Percentiles rank a stretch among this genome's conserved stretches.
Evolutionary conservation across 805 yeast genomes (phyloP).

Genomic region (Pichia sporocuriosa): DNA sequence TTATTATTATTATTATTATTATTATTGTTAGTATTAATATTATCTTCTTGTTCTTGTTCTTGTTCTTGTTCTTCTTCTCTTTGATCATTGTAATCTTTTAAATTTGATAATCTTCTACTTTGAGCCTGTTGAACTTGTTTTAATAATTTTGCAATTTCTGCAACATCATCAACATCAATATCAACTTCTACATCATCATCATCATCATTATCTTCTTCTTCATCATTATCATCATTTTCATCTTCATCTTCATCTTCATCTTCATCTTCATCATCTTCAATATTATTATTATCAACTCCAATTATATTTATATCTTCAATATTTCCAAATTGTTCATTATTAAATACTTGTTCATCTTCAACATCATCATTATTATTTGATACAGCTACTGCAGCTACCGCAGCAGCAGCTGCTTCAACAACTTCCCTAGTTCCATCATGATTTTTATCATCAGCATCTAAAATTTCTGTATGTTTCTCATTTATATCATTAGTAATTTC

Average conservation of each 20-base stretch:
- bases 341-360: not conserved
- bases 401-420: slow-evolving; percentile 11
- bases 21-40: not conserved
- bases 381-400: slow-evolving; percentile 11
- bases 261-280: not conserved
- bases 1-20: not conserved
- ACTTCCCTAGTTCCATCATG: slow-evolving; percentile 2
- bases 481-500: not conserved
- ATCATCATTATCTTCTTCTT: slow-evolving; percentile 1
- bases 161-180: slow-evolving; percentile 12
- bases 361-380: not conserved
- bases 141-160: slow-evolving; percentile 14
- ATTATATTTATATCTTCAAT: not conserved
- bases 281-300: not conserved
- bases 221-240: slow-evolving; percentile 2
- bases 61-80: not conserved
- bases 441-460: not conserved
- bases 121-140: slow-evolving; percentile 14
- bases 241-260: slow-evolving; percentile 1
- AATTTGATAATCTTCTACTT: slow-evolving; percentile 1
- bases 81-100: not conserved
- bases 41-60: not conserved
- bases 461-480: not conserved
- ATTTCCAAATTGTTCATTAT: not conserved
- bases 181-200: slow-evolving; percentile 5